phyloP scores from a whole-genome alignment of 2,329 filamentous ascomycete genomes.

The Tolypocladium sp. region DNA sequence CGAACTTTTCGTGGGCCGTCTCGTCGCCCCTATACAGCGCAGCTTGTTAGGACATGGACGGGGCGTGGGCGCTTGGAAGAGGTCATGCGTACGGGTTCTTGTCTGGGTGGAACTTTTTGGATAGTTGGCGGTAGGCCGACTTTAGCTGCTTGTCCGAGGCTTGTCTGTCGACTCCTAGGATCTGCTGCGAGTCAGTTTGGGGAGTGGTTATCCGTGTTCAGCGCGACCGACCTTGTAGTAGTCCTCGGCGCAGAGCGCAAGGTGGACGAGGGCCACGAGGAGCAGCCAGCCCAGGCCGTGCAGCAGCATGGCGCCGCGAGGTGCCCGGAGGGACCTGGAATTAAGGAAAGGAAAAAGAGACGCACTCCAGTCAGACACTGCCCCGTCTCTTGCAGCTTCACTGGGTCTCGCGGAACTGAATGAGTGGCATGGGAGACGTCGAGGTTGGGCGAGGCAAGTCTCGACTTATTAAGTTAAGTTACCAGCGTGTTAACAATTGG shows the following conservation, averaged over 20 bases:
- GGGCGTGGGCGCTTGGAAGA: not conserved
- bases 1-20: slow-evolving; percentile 79
- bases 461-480: slow-evolving; percentile 7
- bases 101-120: slow-evolving; percentile 94
- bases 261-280: slow-evolving; percentile 43
- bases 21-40: slow-evolving; percentile 55
- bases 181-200: too few species aligned
- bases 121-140: slow-evolving; percentile 80
- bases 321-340: slow-evolving; percentile 8
- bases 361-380: not conserved
- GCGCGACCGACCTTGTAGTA: slow-evolving; percentile 60
- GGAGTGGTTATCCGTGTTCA: too few species aligned
- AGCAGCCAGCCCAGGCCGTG: slow-evolving; percentile 38
- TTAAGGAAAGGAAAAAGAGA: not conserved
- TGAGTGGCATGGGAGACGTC: not conserved
- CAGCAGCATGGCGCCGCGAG: slow-evolving; percentile 38
- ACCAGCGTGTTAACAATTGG: slow-evolving; percentile 27
- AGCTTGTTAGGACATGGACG: not conserved
- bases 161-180: slow-evolving; percentile 70
- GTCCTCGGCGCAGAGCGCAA: slow-evolving; percentile 55
- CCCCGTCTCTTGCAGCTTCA: not conserved
- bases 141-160: slow-evolving; percentile 87
- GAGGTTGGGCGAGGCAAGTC: not conserved
- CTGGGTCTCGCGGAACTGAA: not conserved
- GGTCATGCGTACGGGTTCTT: slow-evolving; percentile 79